These are phyloP conservation scores for Wickerhamomyces canadensis DNA, from an alignment of 805 yeast species.

Conservation along the genomic window DNA sequence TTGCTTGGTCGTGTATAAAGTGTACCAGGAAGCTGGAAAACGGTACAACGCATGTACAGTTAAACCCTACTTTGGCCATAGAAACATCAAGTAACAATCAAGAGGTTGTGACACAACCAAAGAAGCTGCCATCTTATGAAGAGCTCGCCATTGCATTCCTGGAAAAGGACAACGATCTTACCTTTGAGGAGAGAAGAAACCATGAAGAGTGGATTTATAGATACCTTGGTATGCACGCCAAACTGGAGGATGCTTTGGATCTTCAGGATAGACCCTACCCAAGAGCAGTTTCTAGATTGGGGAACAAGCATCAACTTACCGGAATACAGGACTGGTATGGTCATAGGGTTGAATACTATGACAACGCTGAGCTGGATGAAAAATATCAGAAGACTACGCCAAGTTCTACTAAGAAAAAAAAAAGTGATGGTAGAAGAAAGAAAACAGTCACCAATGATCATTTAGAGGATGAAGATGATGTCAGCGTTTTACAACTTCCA, in stretches of 20 bases:
- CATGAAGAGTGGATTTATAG: constrained; percentile 79
- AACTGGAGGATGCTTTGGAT: constrained; percentile 73
- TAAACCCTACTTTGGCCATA: background rate
- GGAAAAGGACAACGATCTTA: constrained; percentile 34
- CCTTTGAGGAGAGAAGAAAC: constrained; percentile 43
- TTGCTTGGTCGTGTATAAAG: constrained; percentile 83
- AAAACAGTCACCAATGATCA: constrained; percentile 14
- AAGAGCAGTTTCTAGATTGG: constrained; percentile 70
- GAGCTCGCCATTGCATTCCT: constrained; percentile 49
- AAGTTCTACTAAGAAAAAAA: constrained; percentile 16
- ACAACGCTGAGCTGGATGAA: constrained; percentile 22
- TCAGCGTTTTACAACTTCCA: constrained; percentile 36
- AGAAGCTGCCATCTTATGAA: constrained; percentile 47
- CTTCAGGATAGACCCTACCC: constrained; percentile 76
- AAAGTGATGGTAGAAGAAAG: constrained; percentile 21
- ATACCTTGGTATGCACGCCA: constrained; percentile 70
- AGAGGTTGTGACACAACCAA: background rate
- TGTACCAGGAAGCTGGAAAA: constrained; percentile 50
- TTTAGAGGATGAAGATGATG: constrained; percentile 14
- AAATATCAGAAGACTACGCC: constrained; percentile 15
- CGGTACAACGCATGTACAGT: constrained; percentile 7
- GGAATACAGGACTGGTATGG: constrained; percentile 61
- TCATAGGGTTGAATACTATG: constrained; percentile 65
- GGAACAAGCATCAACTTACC: constrained; percentile 67
- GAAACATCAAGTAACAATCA: background rate